Base-by-base conservation (phyloP, 1,284 basidiomycete genomes). In the Ceratobasidium sp. region DNA sequence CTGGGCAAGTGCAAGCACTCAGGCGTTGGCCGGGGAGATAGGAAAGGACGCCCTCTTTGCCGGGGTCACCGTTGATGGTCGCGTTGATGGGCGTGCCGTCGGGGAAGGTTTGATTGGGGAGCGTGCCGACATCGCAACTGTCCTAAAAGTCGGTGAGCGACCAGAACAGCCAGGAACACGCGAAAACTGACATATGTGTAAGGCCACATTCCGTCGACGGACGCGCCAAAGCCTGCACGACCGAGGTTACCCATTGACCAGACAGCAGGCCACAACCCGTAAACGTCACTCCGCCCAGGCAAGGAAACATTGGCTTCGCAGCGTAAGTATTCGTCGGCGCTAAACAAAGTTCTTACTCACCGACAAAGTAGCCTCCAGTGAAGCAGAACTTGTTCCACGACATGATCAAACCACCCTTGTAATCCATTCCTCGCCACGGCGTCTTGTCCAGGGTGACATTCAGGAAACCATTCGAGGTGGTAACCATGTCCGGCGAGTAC, bases 321-420 rank as follows among this genome's bases (percentile, higher is more conserved):
- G 43, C 45, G 27, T 60, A 45, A 38, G 54, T 38, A 43, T 40
- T 47, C 35, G 32, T 25, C 31, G 35, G 42, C 32, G 43, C 60
- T 43, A 20, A 54, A 69, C 77, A 76, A 57, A 74, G 71, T 2
- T 73, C 74, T 45, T 74, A 77, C 72, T 77, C 32, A 74, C 73
- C 71, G 31, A 89, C 85, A 53, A 94, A 79, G 69, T 92, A 80
- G 25, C 92, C 92, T 38, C 93, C 93, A 0, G 91, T 94, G 80
- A 98, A 98, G 79, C 96, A 98, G 75, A 98, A 92, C 78, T 97
- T 94, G 78, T 94, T 94, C 93, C 93, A 94, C 10, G 84, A 85
- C 29, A 87, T 81, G 75, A 93, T 79, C 69, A 74, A 64, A 31
- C 69, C 74, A 55, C 73, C 72, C 31, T 75, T 75, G 77, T 89